Evolutionary conservation across 2,329 filamentous ascomycete genomes (phyloP), one percentile per base, ranked within the genome.

Genomic region (Alternaria conjuncta): DNA sequence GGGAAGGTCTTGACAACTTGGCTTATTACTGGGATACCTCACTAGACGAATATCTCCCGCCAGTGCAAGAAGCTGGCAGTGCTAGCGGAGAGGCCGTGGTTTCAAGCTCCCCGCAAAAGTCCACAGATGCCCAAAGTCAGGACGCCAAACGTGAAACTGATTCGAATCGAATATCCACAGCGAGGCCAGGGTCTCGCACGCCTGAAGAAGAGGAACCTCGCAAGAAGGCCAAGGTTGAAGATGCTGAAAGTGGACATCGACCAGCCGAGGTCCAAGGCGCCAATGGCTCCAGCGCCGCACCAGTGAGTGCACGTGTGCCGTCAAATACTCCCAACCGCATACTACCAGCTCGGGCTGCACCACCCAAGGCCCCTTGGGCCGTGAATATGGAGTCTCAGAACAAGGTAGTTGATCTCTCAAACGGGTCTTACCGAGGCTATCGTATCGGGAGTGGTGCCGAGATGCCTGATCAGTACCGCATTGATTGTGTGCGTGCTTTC

Each of bases 21-120:
- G 82, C 86, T 15, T 86, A 87, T 66, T 90, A 88, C 71, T 90
- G 88, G 88, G 88, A 90, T 71, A 82, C 81, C 43, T 87, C 84
- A 62, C 72, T 85, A 51, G 88, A 90, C 68, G 77, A 88, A 28
- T 88, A 88, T 73, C 83, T 83, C 45, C 74, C 78, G 18, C 72
- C 77, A 6, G 67, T 67, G 18, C 55, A 66, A 55, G 61, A 70
- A 28, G 58, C 65, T 36, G 65, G 55, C 21, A 21, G 44, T 50
- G 44, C 46, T n/a, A 49, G 23, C 56, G 49, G 36, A 13, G 55
- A 60, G 21, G 62, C 63, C 49, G 8, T 32, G 23, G 49, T 25
- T 44, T 41, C 54, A 20, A 50, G 36, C n/a, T 20, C 63, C 50
- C 18, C 60, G 32, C 43, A 49, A 23, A 43, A 46, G 45, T 45